A percentile compares a stretch with the other conserved stretches of the same genome.
phyloP scores from a whole-genome alignment of 192 early-diverging fungal genomes.

The Jimgerdemannia lactiflua region DNA sequence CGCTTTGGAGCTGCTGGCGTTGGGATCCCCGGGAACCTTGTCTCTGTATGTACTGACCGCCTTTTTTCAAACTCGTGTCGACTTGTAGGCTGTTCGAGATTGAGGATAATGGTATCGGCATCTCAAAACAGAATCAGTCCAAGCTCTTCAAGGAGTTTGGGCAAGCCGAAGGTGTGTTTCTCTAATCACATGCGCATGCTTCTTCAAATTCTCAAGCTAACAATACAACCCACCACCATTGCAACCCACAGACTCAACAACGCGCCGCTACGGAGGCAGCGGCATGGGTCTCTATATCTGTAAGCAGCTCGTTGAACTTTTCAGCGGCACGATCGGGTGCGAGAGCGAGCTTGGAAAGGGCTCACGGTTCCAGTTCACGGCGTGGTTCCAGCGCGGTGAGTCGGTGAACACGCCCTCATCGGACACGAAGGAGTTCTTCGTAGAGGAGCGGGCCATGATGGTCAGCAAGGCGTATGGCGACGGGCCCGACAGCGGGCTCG shows the following conservation, averaged over 20 bases:
- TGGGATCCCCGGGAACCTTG: too few relatives aligned
- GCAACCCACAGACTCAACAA: slow-evolving; percentile 28
- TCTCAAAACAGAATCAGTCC: slow-evolving; percentile 35
- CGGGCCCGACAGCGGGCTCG: not conserved
- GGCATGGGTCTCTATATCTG: slow-evolving; percentile 58
- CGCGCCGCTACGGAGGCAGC: slow-evolving; percentile 57
- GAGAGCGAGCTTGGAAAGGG: slow-evolving; percentile 28
- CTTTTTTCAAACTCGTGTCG: not conserved
- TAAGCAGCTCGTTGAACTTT: slow-evolving; percentile 46
- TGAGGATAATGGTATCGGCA: slow-evolving; percentile 50
- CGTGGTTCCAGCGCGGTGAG: slow-evolving; percentile 12
- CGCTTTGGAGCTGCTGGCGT: too few relatives aligned
- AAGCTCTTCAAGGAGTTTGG: slow-evolving; percentile 52
- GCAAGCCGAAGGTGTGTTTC: slow-evolving; percentile 40
- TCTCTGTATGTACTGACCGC: not conserved
- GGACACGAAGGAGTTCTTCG: slow-evolving; percentile 14
- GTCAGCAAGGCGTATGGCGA: slow-evolving; percentile 7
- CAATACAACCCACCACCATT: too few relatives aligned
- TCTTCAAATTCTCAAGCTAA: too few relatives aligned
- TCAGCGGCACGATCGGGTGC: slow-evolving; percentile 48
- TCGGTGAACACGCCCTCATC: not conserved
- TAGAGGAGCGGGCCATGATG: slow-evolving; percentile 12
- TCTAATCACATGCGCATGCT: too few relatives aligned
- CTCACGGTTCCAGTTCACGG: slow-evolving; percentile 37
- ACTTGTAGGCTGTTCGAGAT: slow-evolving; percentile 22